Base-by-base conservation (phyloP, 139 green algal species). In the Chlorella sorokiniana region DNA sequence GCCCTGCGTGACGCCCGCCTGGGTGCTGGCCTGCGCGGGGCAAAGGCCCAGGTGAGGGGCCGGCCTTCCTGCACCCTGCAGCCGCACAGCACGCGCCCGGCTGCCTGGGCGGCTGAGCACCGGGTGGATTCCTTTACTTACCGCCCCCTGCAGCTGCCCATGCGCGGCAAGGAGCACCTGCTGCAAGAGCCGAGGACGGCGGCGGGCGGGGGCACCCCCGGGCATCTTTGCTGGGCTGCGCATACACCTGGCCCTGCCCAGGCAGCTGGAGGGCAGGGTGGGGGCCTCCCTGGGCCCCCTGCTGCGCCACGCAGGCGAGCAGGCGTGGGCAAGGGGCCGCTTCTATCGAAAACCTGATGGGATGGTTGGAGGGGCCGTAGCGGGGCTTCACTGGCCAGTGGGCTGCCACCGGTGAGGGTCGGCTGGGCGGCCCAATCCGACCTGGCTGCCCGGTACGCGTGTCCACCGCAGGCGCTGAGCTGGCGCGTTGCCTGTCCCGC, bases 21-120 rank as follows among this genome's bases (percentile, higher is more conserved):
- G 75, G 75, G 75, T 81, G 59, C 59, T 59, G 75, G 40, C 44
- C 11, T 72, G 75, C 40, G 75, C 59, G n/a, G n/a, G n/a, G n/a
- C n/a, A 29, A 41, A 35, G 75, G 59, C 59, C 20, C 33, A 10
- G 37, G 61, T 11, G 61, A 11, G 61, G 61, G 20, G n/a, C n/a
- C n/a, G n/a, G n/a, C n/a, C n/a, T n/a, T n/a, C n/a, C n/a, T 59
- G 48, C 48, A 59, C 48, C 48, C 48, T 59, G 48, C 48, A 25
- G 11, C 48, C 16, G 16, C 16, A 11, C 16, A 59, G 48, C 48
- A 11, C 48, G 48, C 48, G 11, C 16, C 16, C 48, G 11, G 48
- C 48, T 16, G 14, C 11, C 48, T 16, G 48, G 16, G 16, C 48
- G 48, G 14, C n/a, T n/a, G n/a, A n/a, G n/a, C 48, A 59, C 48